Percentiles rank a stretch among this genome's conserved stretches.
phyloP scores from a whole-genome alignment of 2,329 filamentous ascomycete species.

The Cladosporium sp. region DNA sequence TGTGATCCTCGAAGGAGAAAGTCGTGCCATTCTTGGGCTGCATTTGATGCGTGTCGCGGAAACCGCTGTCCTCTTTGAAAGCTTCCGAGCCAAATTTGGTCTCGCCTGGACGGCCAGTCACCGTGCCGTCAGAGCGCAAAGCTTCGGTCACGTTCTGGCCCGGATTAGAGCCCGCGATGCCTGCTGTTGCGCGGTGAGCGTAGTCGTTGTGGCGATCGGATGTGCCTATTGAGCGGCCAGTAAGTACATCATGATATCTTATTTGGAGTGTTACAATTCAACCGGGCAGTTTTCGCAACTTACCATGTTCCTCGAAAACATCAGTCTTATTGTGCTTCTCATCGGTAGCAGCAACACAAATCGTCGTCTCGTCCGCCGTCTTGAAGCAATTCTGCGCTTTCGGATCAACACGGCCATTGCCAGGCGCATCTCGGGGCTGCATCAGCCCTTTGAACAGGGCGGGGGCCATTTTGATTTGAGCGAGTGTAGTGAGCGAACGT shows the following conservation, averaged over 20 bases:
- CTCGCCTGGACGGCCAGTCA: background rate
- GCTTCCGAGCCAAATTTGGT: background rate
- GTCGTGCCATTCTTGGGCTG: constrained; percentile 2
- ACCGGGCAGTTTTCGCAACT: too few species aligned
- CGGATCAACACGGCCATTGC: background rate
- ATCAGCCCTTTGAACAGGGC: too few species aligned
- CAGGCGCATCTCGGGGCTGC: too few species aligned
- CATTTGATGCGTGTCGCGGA: background rate
- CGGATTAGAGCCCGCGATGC: constrained; percentile 2
- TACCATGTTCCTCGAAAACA: background rate
- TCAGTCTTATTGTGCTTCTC: background rate
- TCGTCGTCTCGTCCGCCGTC: background rate
- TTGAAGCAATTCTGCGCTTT: constrained; percentile 1
- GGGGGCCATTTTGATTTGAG: too few species aligned
- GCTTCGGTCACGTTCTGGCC: constrained; percentile 3
- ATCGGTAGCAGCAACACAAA: background rate
- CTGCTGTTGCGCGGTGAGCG: background rate
- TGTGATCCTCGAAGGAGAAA: constrained; percentile 3
- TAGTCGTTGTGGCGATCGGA: constrained; percentile 14
- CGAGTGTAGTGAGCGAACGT: too few species aligned
- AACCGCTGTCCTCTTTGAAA: constrained; percentile 1
- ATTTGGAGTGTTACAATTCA: too few species aligned
- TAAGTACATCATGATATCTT: background rate
- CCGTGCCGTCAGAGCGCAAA: background rate
- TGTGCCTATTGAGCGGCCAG: background rate